Conservation (phyloP, 352 stramenopile genomes). For the Globisporangium spinosum region DNA sequence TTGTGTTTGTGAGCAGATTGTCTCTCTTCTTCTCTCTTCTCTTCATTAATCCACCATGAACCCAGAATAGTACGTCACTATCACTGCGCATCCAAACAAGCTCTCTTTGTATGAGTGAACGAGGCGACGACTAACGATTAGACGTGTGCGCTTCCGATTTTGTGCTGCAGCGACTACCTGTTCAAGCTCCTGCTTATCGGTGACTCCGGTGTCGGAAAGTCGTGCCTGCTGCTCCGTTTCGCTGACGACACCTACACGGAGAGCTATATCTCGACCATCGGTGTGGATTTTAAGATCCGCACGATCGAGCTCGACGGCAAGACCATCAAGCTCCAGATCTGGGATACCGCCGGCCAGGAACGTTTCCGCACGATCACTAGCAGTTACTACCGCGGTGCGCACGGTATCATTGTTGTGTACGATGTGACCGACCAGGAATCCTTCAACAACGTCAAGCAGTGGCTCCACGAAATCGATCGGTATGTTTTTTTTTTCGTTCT, state of each 20-base stretch:
- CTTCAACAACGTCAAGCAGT: slow-evolving; percentile 98
- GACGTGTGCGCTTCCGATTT: not conserved
- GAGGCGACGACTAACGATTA: slow-evolving; percentile 10
- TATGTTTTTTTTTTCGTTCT: slow-evolving; percentile 17
- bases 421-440: slow-evolving; percentile 98
- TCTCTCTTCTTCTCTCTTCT: slow-evolving; percentile 1
- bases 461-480: slow-evolving; percentile 92
- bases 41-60: slow-evolving; percentile 64
- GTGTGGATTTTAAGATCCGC: slow-evolving; percentile 99
- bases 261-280: slow-evolving; percentile 99
- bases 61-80: slow-evolving; percentile 88
- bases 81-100: slow-evolving; percentile 16
- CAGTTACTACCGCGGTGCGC: slow-evolving; percentile 97
- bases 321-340: slow-evolving; percentile 99
- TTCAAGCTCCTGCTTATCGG: slow-evolving; percentile 98
- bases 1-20: not conserved
- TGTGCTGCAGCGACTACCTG: slow-evolving; percentile 91
- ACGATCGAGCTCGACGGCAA: slow-evolving; percentile 99
- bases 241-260: slow-evolving; percentile 99
- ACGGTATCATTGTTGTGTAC: slow-evolving; percentile 99
- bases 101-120: not conserved
- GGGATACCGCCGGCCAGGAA: slow-evolving; percentile 99
- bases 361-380: slow-evolving; percentile 99
- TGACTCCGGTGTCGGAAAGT: slow-evolving; percentile 98
- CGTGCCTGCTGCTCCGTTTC: slow-evolving; percentile 98